Percentiles rank a stretch among this genome's conserved stretches.
phyloP scores from a whole-genome alignment of 352 stramenopile genomes.

The Phytophthora agathidicida region DNA sequence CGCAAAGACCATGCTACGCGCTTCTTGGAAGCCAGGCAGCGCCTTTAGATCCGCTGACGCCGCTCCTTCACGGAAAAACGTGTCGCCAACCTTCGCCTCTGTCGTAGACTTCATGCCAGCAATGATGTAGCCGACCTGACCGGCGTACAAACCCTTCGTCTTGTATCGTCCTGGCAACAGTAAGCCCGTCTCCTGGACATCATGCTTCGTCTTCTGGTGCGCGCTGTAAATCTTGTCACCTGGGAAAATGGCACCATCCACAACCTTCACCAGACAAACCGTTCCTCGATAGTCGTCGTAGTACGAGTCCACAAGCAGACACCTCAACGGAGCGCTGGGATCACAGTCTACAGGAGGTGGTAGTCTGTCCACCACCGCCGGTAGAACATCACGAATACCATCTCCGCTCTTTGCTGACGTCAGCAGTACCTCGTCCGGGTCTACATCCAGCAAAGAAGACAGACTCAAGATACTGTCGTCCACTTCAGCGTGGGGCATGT shows the following conservation, averaged over 20 bases:
- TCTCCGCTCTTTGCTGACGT: slow-evolving; percentile 96
- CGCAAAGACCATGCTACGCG: slow-evolving; percentile 97
- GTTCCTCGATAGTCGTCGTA: slow-evolving; percentile 96
- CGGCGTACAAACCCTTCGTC: slow-evolving; percentile 83
- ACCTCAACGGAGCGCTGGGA: slow-evolving; percentile 78
- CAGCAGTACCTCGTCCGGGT: slow-evolving; percentile 94
- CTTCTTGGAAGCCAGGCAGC: slow-evolving; percentile 83
- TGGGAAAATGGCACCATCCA: slow-evolving; percentile 91
- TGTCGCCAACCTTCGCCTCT: slow-evolving; percentile 94
- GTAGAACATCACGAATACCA: slow-evolving; percentile 87
- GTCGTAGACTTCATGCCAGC: slow-evolving; percentile 97
- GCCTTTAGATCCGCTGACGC: slow-evolving; percentile 55
- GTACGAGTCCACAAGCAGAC: slow-evolving; percentile 97
- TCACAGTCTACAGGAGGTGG: slow-evolving; percentile 67
- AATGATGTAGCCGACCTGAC: slow-evolving; percentile 98
- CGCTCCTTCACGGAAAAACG: slow-evolving; percentile 74
- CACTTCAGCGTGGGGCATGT: slow-evolving; percentile 96
- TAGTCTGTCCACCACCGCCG: slow-evolving; percentile 81
- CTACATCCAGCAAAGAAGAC: slow-evolving; percentile 84
- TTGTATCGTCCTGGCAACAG: slow-evolving; percentile 89
- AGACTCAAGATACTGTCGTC: slow-evolving; percentile 87
- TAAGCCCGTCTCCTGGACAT: slow-evolving; percentile 96
- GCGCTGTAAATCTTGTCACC: slow-evolving; percentile 82
- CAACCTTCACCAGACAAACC: slow-evolving; percentile 94
- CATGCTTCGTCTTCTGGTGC: slow-evolving; percentile 89